A percentile compares a stretch with the other conserved stretches of the same genome.
These are phyloP conservation scores for Sicyos baderoa DNA, from an alignment of 306 rosid species.

Conservation along the genomic window DNA sequence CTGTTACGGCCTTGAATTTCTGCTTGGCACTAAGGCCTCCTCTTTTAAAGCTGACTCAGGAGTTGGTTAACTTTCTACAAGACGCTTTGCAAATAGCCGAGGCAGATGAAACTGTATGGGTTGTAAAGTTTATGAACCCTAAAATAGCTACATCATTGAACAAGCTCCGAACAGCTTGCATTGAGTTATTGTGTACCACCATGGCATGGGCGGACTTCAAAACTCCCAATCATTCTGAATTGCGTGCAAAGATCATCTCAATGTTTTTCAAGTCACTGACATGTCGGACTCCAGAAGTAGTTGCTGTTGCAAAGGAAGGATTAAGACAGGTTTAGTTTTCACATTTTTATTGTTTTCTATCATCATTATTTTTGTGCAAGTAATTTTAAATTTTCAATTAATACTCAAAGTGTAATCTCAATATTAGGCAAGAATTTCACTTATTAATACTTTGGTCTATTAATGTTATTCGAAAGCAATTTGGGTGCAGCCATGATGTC, in stretches of 20 bases:
- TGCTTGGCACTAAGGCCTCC: constrained; percentile 98
- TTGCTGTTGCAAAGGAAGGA: constrained; percentile 99
- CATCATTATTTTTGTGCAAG: not conserved
- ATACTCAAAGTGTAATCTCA: constrained; percentile 17
- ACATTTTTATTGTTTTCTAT: not conserved
- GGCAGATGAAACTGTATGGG: constrained; percentile 90
- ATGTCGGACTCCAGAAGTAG: constrained; percentile 90
- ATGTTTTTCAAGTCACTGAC: constrained; percentile 97
- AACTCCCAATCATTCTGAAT: constrained; percentile 81
- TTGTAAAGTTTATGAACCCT: constrained; percentile 83
- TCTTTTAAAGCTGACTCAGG: constrained; percentile 92
- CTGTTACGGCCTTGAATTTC: constrained; percentile 88
- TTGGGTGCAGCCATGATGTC: too few species aligned
- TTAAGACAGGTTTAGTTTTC: constrained; percentile 64
- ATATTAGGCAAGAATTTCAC: constrained; percentile 12
- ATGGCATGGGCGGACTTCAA: constrained; percentile 99
- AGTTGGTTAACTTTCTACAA: constrained; percentile 87
- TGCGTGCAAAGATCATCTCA: constrained; percentile 92
- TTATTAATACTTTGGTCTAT: constrained; percentile 11
- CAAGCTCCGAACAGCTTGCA: constrained; percentile 92
- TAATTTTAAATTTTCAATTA: not conserved
- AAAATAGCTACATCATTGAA: constrained; percentile 83
- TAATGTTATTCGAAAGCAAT: too few species aligned
- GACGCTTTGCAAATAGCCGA: constrained; percentile 96
- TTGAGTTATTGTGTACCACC: constrained; percentile 89